Percentiles rank a stretch among this genome's conserved stretches.
Conservation (phyloP, 352 stramenopile species). For the Aphanomyces astaci region DNA sequence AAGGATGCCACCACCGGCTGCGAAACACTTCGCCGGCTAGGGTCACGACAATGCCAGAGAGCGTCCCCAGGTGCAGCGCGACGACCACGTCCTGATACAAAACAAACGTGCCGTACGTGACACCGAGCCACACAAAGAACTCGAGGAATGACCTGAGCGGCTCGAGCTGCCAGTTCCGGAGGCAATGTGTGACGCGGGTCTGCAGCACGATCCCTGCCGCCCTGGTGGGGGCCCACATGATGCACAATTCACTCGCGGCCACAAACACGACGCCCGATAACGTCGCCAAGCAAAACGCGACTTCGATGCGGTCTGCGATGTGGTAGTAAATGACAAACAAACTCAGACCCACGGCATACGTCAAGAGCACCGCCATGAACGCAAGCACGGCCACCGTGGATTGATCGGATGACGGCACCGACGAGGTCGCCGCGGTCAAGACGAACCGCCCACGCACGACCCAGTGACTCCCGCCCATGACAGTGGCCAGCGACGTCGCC, state of each 20-base stretch:
- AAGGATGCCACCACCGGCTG: constrained; percentile 37
- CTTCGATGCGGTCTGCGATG: constrained; percentile 79
- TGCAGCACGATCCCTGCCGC: constrained; percentile 67
- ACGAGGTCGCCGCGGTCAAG: constrained; percentile 40
- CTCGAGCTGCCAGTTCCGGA: constrained; percentile 66
- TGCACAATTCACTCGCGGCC: constrained; percentile 66
- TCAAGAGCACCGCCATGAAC: constrained; percentile 51
- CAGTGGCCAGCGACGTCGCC: constrained; percentile 59
- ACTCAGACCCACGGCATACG: constrained; percentile 58
- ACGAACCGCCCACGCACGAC: constrained; percentile 38
- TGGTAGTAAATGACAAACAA: constrained; percentile 77
- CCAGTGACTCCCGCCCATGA: constrained; percentile 64
- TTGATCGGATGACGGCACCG: neutral
- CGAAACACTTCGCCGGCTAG: constrained; percentile 69
- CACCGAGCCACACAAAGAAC: constrained; percentile 71
- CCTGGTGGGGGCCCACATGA: constrained; percentile 74
- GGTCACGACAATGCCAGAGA: constrained; percentile 72
- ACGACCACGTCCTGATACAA: constrained; percentile 76
- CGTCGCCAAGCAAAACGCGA: constrained; percentile 71
- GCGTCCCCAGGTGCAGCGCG: constrained; percentile 70
- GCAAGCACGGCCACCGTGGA: constrained; percentile 66
- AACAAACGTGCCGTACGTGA: constrained; percentile 69
- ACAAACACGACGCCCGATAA: constrained; percentile 74
- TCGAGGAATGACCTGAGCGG: constrained; percentile 75
- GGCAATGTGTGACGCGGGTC: constrained; percentile 61